Percentiles rank a stretch among this genome's conserved stretches.
These are phyloP conservation scores for Microdochium bolleyi DNA, from an alignment of 2,329 filamentous ascomycete species.

Conservation along the genomic window DNA sequence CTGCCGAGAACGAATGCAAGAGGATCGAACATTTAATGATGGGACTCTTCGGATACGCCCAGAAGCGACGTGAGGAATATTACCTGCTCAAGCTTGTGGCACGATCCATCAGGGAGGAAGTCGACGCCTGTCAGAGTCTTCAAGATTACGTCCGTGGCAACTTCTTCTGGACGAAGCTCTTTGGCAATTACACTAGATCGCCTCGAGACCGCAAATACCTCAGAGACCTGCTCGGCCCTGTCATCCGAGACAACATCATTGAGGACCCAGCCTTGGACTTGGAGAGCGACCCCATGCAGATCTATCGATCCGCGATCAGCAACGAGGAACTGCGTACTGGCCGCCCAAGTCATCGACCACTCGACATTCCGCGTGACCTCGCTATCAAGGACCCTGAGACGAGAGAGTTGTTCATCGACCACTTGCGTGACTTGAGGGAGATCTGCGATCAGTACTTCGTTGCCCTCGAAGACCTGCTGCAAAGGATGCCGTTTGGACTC, in stretches of 20 bases:
- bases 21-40: slow-evolving; percentile 90
- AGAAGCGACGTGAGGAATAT: slow-evolving; percentile 95
- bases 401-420: slow-evolving; percentile 83
- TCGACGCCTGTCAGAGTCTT: slow-evolving; percentile 63
- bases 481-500: slow-evolving; percentile 87
- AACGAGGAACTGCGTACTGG: slow-evolving; percentile 95
- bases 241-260: slow-evolving; percentile 87
- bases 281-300: slow-evolving; percentile 95
- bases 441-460: slow-evolving; percentile 88
- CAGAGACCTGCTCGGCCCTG: slow-evolving; percentile 72
- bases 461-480: slow-evolving; percentile 72
- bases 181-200: slow-evolving; percentile 81
- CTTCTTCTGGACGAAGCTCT: slow-evolving; percentile 86
- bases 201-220: slow-evolving; percentile 90
- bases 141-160: slow-evolving; percentile 85
- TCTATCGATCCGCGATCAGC: slow-evolving; percentile 91
- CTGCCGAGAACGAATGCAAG: slow-evolving; percentile 86
- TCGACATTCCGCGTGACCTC: slow-evolving; percentile 81
- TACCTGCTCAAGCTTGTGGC: slow-evolving; percentile 86
- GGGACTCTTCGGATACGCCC: slow-evolving; percentile 93
- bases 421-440: slow-evolving; percentile 87
- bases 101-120: slow-evolving; percentile 76
- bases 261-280: slow-evolving; percentile 86
- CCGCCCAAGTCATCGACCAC: slow-evolving; percentile 67
- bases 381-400: slow-evolving; percentile 97